phyloP scores from a whole-genome alignment of 257 asterid species.

The Lantana camara region DNA sequence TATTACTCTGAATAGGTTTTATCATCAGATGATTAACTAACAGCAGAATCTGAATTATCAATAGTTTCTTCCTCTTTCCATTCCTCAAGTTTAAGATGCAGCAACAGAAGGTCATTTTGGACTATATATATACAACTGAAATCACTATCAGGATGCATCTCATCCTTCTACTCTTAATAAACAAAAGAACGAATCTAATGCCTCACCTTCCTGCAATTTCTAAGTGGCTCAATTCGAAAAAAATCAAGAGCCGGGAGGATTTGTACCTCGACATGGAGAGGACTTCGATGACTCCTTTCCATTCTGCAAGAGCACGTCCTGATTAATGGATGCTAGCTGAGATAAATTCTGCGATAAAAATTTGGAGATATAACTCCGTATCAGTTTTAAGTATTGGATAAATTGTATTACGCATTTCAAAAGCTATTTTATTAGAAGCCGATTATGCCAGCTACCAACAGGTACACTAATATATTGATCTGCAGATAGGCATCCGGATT shows the following conservation, averaged over 20 bases:
- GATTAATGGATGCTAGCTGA: conserved; percentile 89
- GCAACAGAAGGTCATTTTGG: conserved; percentile 8
- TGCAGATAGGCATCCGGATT: not conserved
- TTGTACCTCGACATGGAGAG: conserved; percentile 55
- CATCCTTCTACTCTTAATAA: not conserved
- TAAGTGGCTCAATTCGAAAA: not conserved
- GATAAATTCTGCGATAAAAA: conserved; percentile 74
- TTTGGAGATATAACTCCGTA: not conserved
- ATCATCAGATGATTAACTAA: no score
- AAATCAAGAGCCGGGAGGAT: conserved; percentile 36
- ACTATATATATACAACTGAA: conserved; percentile 22
- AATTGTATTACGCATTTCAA: not conserved
- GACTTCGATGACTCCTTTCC: conserved; percentile 63
- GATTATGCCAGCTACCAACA: not conserved
- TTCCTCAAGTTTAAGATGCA: not conserved
- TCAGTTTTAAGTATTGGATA: conserved; percentile 3
- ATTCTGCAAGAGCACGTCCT: conserved; percentile 80
- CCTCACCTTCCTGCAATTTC: not conserved
- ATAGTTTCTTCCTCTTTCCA: no score
- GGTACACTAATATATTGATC: not conserved
- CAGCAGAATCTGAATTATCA: no score
- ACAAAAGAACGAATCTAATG: not conserved
- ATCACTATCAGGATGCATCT: conserved; percentile 9
- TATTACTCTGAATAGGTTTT: no score
- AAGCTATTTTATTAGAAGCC: no score